Evolutionary conservation across 73 alveolate species (phyloP), one percentile per base, ranked within the genome.

Genomic region (Symbiodinium natans): DNA sequence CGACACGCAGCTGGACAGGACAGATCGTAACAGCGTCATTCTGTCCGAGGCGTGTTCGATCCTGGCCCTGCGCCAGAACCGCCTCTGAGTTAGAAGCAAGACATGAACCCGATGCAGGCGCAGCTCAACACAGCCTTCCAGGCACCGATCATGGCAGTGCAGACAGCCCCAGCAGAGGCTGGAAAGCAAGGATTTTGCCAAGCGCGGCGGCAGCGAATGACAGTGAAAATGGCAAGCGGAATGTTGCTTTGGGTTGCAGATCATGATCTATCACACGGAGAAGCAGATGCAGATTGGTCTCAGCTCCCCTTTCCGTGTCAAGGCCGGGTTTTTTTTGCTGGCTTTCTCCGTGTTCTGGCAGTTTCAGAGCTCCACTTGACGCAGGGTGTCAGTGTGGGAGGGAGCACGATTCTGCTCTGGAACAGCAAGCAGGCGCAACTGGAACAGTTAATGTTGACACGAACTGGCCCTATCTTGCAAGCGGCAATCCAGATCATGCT

Each of bases 131-230:
- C 80, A 39, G 97, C 97, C 56, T 82, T 71, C 38, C 97, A 90
- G 75, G 97, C 97, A 27, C 97, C 97, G n/a, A 25, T 90, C 87
- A 90, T 90, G 97, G 97, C 97, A 13, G 97, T 90, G 38, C 97
- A 90, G 33, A 90, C 82, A 2, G 46, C 97, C 3, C 97, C 97
- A 68, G 36, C 80, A n/a, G 80, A 63, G 80, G 80, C 80, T 0
- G 71, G 71, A 29, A 52, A 52, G 7, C 71, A 21, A 52, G n/a
- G n/a, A n/a, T n/a, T n/a, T n/a, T n/a, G n/a, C n/a, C n/a, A n/a
- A n/a, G n/a, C n/a, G n/a, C n/a, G n/a, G n/a, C n/a, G n/a, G n/a
- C n/a, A n/a, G n/a, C n/a, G n/a, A n/a, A n/a, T n/a, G n/a, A n/a
- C n/a, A n/a, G n/a, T n/a, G n/a, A n/a, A n/a, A n/a, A n/a, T n/a